phyloP scores from a whole-genome alignment of 495 filamentous ascomycete genomes.

The Penicillium arizonense region DNA sequence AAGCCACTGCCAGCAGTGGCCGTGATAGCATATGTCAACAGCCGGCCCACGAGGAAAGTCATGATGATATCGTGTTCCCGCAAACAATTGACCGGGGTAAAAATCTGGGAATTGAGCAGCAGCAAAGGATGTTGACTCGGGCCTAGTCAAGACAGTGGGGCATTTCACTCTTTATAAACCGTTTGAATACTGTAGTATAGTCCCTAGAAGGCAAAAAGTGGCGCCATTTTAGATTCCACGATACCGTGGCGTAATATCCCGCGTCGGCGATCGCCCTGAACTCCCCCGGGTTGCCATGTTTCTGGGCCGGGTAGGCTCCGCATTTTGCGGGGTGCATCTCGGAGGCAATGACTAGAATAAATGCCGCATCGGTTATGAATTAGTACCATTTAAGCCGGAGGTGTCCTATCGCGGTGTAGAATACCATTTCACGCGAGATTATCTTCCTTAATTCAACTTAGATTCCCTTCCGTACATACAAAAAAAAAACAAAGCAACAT shows the following conservation, averaged over 20 bases:
- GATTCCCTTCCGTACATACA: too few species aligned
- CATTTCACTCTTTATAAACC: slow-evolving; percentile 9
- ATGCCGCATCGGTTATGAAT: slow-evolving; percentile 3
- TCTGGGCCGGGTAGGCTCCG: slow-evolving; percentile 1
- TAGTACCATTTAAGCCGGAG: too few species aligned
- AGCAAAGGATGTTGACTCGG: neutral
- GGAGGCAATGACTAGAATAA: slow-evolving; percentile 2
- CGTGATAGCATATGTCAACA: slow-evolving; percentile 33
- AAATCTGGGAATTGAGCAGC: neutral
- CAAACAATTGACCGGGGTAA: neutral
- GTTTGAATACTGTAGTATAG: neutral
- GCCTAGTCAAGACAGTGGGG: slow-evolving; percentile 2
- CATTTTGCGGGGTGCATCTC: slow-evolving; percentile 13
- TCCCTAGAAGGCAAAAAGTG: slow-evolving; percentile 1
- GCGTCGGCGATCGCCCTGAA: slow-evolving; percentile 6
- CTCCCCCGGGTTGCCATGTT: slow-evolving; percentile 14
- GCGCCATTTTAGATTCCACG: slow-evolving; percentile 13
- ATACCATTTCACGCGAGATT: too few species aligned
- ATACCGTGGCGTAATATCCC: slow-evolving; percentile 6
- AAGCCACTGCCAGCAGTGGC: slow-evolving; percentile 42
- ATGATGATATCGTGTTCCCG: slow-evolving; percentile 3
- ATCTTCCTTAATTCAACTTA: too few species aligned
- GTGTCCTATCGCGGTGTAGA: too few species aligned
- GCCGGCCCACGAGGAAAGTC: slow-evolving; percentile 28
- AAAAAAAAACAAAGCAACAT: too few species aligned